A percentile compares a stretch with the other conserved stretches of the same genome.
phyloP scores from a whole-genome alignment of 257 asterid genomes.

The Scutellaria galericulata region DNA sequence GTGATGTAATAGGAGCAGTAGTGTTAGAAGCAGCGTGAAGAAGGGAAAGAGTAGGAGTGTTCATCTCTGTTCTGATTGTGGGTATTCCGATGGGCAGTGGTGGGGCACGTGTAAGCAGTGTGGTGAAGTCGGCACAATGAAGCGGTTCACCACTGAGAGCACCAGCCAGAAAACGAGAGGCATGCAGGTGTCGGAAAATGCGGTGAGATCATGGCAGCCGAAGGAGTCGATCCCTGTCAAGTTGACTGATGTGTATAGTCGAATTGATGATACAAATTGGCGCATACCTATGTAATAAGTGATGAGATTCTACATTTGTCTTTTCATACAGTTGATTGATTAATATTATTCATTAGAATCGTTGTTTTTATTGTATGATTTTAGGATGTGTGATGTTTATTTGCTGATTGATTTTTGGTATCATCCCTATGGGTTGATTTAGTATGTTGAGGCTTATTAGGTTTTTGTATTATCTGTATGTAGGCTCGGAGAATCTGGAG shows the following conservation, averaged over 20 bases:
- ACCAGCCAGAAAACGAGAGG: slow-evolving; percentile 53
- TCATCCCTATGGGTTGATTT: no score
- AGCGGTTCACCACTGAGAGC: slow-evolving; percentile 48
- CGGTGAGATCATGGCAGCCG: slow-evolving; percentile 68
- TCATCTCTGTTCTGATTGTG: slow-evolving; percentile 74
- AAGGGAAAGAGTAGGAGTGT: slow-evolving; percentile 68
- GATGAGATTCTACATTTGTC: slow-evolving; percentile 1
- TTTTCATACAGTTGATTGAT: neutral
- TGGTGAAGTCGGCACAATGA: slow-evolving; percentile 66
- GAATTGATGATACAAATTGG: slow-evolving; percentile 63
- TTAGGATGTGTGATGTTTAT: slow-evolving; percentile 22
- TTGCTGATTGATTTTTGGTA: no score
- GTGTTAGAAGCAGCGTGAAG: slow-evolving; percentile 45
- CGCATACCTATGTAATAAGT: slow-evolving; percentile 75
- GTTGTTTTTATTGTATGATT: neutral
- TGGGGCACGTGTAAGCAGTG: slow-evolving; percentile 93
- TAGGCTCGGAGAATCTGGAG: slow-evolving; percentile 88
- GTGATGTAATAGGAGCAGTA: slow-evolving; percentile 52
- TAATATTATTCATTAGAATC: neutral
- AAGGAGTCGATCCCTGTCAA: slow-evolving; percentile 56
- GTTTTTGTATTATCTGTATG: slow-evolving; percentile 22
- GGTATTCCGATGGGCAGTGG: no score
- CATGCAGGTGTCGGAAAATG: slow-evolving; percentile 57
- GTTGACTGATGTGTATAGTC: slow-evolving; percentile 65
- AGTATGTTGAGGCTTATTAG: neutral